phyloP scores from a whole-genome alignment of 495 filamentous ascomycete species.

The Lasiosphaeriaceae sp. region DNA sequence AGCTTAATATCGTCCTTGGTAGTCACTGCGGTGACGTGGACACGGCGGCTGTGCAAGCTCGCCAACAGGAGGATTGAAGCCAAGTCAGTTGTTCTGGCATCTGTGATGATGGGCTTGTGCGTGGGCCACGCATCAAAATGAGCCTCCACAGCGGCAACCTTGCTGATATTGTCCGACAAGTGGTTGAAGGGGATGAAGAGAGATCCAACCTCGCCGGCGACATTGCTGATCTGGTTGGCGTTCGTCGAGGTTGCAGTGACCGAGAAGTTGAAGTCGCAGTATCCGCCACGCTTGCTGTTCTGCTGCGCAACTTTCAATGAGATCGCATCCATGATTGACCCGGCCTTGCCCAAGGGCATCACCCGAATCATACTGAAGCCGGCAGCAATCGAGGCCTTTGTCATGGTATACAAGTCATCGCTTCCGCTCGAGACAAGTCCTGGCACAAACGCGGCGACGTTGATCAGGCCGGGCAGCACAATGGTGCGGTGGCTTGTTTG shows the following conservation, averaged over 20 bases:
- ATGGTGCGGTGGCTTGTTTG: constrained; percentile 82
- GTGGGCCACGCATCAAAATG: constrained; percentile 80
- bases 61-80: constrained; percentile 77
- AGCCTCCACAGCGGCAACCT: constrained; percentile 74
- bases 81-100: constrained; percentile 79
- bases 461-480: constrained; percentile 72
- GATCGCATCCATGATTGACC: constrained; percentile 67
- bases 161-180: constrained; percentile 79
- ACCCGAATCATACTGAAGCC: constrained; percentile 84
- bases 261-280: constrained; percentile 84
- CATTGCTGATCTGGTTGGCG: constrained; percentile 67
- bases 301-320: constrained; percentile 72
- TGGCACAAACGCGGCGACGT: constrained; percentile 77
- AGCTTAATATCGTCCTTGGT: constrained; percentile 79
- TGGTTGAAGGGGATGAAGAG: constrained; percentile 89
- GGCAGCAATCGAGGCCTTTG: constrained; percentile 68
- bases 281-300: constrained; percentile 62
- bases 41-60: constrained; percentile 76
- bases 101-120: constrained; percentile 80
- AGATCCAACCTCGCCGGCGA: constrained; percentile 73
- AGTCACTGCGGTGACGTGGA: constrained; percentile 79
- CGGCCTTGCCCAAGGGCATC: constrained; percentile 72
- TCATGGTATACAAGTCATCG: constrained; percentile 65
- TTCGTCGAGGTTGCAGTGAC: constrained; percentile 76
- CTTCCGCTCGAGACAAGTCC: constrained; percentile 61